Conservation (phyloP, 345 rosid genomes). For the Anacardium occidentale region DNA sequence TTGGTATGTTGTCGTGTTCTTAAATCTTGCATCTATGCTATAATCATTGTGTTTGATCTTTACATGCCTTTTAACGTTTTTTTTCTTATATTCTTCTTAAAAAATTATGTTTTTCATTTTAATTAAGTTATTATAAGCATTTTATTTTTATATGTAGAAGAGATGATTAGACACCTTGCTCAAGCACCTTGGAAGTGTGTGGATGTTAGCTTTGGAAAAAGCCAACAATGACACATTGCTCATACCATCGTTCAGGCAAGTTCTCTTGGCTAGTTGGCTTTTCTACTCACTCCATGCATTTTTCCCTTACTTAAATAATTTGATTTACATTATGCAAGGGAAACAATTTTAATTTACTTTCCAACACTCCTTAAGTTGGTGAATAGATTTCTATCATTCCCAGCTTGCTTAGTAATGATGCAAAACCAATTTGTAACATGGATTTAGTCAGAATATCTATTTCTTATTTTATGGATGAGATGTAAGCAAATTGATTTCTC, state of each 20-base stretch:
- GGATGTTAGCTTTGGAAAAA: conserved; percentile 86
- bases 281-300: background rate
- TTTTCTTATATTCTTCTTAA: background rate
- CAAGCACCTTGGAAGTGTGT: conserved; percentile 88
- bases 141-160: conserved; percentile 44
- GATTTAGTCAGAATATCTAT: too few relatives aligned
- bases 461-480: too few relatives aligned
- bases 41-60: background rate
- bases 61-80: background rate
- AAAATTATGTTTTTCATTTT: conserved; percentile 6
- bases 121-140: background rate
- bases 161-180: conserved; percentile 75
- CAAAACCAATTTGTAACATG: too few relatives aligned
- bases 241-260: conserved; percentile 93
- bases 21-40: background rate
- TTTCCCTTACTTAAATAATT: background rate
- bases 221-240: conserved; percentile 73
- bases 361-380: too few relatives aligned
- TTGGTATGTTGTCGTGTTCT: too few relatives aligned
- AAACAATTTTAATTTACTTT: too few relatives aligned
- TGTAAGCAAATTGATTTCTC: too few relatives aligned
- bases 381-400: too few relatives aligned
- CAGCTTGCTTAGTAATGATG: too few relatives aligned
- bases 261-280: conserved; percentile 6
- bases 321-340: too few relatives aligned